These are phyloP conservation scores for Scheffersomyces lignicola DNA, from an alignment of 1,139 yeast species.

Conservation along the genomic window DNA sequence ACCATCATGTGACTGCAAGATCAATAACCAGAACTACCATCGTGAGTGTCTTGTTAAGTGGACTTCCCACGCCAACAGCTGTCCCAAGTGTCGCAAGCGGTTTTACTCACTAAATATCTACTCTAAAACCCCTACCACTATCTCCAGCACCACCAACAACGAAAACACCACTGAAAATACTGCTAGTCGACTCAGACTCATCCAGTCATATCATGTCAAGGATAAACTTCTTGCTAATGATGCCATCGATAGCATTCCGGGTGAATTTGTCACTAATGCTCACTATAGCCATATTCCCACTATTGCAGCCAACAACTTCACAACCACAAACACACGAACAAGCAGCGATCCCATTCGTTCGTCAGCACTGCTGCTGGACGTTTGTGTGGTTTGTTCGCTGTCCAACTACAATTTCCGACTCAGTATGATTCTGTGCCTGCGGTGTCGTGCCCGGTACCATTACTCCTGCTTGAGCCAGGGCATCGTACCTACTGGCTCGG, in stretches of 20 bases:
- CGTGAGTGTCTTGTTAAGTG: conserved; percentile 46
- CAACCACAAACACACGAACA: too few species aligned
- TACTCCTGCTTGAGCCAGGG: not conserved
- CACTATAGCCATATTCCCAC: conserved; percentile 3
- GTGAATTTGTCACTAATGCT: conserved; percentile 33
- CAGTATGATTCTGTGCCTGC: not conserved
- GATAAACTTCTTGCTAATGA: conserved; percentile 36
- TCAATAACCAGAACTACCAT: conserved; percentile 47
- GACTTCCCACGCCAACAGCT: conserved; percentile 50
- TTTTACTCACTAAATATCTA: conserved; percentile 30
- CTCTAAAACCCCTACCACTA: conserved; percentile 10
- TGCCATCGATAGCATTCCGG: conserved; percentile 42
- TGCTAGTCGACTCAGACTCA: too few species aligned
- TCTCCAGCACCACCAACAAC: conserved; percentile 8
- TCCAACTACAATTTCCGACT: conserved; percentile 3
- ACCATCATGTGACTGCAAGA: conserved; percentile 17
- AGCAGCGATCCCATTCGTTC: too few species aligned
- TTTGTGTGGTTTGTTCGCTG: conserved; percentile 1
- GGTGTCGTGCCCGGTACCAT: not conserved
- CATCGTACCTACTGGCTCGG: not conserved
- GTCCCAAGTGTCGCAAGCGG: conserved; percentile 51
- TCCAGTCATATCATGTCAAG: conserved; percentile 20
- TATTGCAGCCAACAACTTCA: not conserved
- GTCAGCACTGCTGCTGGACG: too few species aligned
- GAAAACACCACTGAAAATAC: not conserved